phyloP scores from a whole-genome alignment of 106 monocot species.

The Posidonia australis region DNA sequence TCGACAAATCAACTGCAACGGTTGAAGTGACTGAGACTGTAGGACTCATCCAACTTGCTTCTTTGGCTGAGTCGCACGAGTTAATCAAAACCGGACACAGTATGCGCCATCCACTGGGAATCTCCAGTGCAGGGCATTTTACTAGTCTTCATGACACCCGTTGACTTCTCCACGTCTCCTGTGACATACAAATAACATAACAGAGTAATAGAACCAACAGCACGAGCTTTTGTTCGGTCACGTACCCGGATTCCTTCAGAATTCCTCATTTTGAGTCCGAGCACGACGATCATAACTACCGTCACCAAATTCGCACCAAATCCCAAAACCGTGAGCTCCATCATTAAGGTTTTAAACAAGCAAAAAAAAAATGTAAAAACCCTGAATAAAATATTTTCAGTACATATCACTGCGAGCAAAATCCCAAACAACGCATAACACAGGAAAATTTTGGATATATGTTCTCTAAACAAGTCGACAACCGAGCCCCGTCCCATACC shows the following conservation, averaged over 20 bases:
- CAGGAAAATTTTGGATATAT: conserved; percentile 62
- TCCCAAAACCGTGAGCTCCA: conserved; percentile 43
- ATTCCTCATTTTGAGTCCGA: conserved; percentile 23
- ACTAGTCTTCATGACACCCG: neutral
- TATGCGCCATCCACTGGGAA: neutral
- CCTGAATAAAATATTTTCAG: neutral
- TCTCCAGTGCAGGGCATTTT: no score
- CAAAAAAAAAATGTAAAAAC: neutral
- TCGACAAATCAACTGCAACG: no score
- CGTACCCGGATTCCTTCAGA: conserved; percentile 25
- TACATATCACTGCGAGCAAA: neutral
- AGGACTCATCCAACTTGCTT: no score
- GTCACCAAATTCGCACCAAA: conserved; percentile 45
- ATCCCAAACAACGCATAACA: neutral
- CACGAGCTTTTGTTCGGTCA: neutral
- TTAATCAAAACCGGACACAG: neutral
- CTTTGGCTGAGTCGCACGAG: neutral
- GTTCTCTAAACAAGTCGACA: conserved; percentile 44
- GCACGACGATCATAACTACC: conserved; percentile 15
- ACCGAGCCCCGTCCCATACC: conserved; percentile 53
- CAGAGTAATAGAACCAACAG: neutral
- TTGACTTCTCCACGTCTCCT: no score
- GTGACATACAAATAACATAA: neutral
- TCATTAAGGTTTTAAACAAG: conserved; percentile 19
- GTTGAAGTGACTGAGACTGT: no score